phyloP scores from a whole-genome alignment of 2,329 filamentous ascomycete species.

The Calonectria honghensis region DNA sequence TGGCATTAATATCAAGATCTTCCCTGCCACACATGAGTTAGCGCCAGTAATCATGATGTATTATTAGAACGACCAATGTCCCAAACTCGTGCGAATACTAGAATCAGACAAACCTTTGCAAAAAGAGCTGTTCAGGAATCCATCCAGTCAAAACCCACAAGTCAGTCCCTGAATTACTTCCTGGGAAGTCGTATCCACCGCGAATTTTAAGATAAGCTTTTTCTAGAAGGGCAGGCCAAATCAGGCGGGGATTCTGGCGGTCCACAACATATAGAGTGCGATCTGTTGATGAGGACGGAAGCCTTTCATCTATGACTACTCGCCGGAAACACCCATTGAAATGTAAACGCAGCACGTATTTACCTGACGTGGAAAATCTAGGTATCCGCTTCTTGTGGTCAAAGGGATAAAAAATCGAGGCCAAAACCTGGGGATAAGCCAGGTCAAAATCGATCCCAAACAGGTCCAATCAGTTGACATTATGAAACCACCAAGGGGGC shows the following conservation, averaged over 20 bases:
- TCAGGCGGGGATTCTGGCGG: constrained; percentile 83
- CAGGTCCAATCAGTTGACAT: neutral
- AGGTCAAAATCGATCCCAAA: constrained; percentile 26
- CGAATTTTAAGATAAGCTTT: constrained; percentile 97
- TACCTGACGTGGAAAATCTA: constrained; percentile 83
- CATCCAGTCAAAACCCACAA: constrained; percentile 94
- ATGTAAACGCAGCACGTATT: constrained; percentile 93
- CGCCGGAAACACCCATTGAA: constrained; percentile 96
- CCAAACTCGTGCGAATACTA: neutral
- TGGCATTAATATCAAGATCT: constrained; percentile 82
- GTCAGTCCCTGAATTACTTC: constrained; percentile 97
- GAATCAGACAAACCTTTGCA: constrained; percentile 77
- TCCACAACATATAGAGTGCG: constrained; percentile 92
- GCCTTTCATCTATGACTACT: constrained; percentile 90
- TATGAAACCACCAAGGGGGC: constrained; percentile 40
- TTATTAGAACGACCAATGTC: too few relatives aligned
- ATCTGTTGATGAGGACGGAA: constrained; percentile 85
- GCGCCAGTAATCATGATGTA: constrained; percentile 6
- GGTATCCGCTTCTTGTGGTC: constrained; percentile 76
- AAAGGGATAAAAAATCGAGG: constrained; percentile 85
- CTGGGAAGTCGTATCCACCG: constrained; percentile 97
- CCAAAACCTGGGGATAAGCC: constrained; percentile 74
- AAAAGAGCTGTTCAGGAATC: constrained; percentile 96
- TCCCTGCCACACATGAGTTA: constrained; percentile 70
- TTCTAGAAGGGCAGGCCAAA: constrained; percentile 95